Evolutionary conservation across 2,329 filamentous ascomycete genomes (phyloP), one percentile per base, ranked within the genome.

Genomic region (Stemphylium lycopersici): DNA sequence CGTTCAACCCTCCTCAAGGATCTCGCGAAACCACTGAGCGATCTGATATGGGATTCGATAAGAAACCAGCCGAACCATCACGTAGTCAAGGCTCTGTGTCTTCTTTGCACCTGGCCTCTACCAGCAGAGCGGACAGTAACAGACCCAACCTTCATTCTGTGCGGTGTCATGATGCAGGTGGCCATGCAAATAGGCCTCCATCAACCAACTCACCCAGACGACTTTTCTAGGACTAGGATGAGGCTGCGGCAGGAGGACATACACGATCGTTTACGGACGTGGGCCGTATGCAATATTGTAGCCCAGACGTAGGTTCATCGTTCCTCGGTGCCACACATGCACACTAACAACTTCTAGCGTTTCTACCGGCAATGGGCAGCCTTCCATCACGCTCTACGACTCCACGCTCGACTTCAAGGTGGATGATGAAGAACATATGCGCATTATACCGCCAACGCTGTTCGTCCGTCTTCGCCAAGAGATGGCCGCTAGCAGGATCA

Each of bases 271-370:
- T 85, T 93, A 38, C 86, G 86, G 45, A 93, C 90, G 1, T 95
- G 90, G 90, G 90, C 90, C 1, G 88, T 91, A 3, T 91, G 90
- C 78, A 95, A 95, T 69, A 89, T 93, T 60, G 90, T 93, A 31
- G 87, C 90, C 18, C 90, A 93, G 64, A 84, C 84, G 83, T 84
- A 77, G 61, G 77, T 65, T 18, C 44, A 37, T 6, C 6, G 13
- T 15, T 15, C 6, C 5, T 3, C 13, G 12, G 2, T 1, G 20
- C 24, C 24, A 60, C 53, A 61, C 65, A 61, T 65, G 7, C 26
- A 32, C 15, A 31, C 58, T 60, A 18, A 61, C 50, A 31, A 15
- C 5, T n/a, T 12, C 8, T 52, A 87, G 86, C 51, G 85, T 93
- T 38, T 90, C 89, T n/a, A 93, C 90, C 3, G 90, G 90, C 16